Base-by-base conservation (phyloP, 805 yeast genomes). In the Wickerhamomyces silvicola region DNA sequence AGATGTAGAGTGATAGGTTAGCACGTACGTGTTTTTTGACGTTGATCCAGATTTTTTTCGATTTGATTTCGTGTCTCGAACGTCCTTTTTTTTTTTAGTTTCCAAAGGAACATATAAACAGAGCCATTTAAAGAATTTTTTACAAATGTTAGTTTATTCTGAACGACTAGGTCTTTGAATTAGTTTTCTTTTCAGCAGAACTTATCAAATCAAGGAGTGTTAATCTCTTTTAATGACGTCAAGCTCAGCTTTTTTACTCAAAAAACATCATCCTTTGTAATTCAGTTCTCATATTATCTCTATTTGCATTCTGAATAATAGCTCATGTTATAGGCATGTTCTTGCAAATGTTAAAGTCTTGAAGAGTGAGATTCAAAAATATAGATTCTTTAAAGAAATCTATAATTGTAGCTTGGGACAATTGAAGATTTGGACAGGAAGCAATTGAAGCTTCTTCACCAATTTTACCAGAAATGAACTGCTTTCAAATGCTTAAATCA, bases 221-320 rank as follows among this genome's bases (percentile, higher is more conserved):
- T n/a, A n/a, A n/a, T n/a, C 25, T 4, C 17, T 16, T 28, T 37
- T 39, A 29, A 56, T 48, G 14, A 59, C 61, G 40, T 70, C 75
- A 70, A 80, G 68, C 53, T 81, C 88, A 4, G 78, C 70, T 47
- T 79, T 79, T 38, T 68, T 72, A 24, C 60, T 57, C 10, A 76
- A 61, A n/a, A 30, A 70, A 60, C 48, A 79, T 45, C 30, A 78
- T 79, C 38, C 84, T 58, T 37, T 76, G 81, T 6, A 72, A 35
- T 40, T 79, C 84, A 24, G 66, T 50, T 33, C 50, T 59, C 48
- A 32, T 24, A 8, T 24, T 28, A 12, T 32, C 28, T 21, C 28
- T 27, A 4, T 34, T 18, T 0, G 26, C 25, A 3, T 31, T 31
- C 23, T 5, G 24, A 26, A 24, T 48, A 31, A 17, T 40, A 40